Evolutionary conservation across 176 grass and related monocot genomes (phyloP).

Genomic region (Zizania latifolia): DNA sequence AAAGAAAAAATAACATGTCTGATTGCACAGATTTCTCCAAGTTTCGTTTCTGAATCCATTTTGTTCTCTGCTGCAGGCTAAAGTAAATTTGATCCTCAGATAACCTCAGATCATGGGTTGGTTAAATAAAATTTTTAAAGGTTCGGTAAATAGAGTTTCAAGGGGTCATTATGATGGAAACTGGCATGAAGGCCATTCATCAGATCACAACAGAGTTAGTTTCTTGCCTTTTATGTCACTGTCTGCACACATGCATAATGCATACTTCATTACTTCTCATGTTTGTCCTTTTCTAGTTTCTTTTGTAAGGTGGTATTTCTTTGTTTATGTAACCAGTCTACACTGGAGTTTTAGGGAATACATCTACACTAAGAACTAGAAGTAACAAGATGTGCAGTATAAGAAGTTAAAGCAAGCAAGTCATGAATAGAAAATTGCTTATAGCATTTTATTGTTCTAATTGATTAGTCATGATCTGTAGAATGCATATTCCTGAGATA

Average conservation of each 20-base stretch:
- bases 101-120: constrained; percentile 52
- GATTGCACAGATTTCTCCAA: background rate
- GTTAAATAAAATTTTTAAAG: constrained; percentile 75
- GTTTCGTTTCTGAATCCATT: constrained; percentile 1
- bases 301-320: background rate
- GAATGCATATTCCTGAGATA: background rate
- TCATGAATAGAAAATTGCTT: no score
- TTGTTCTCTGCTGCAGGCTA: background rate
- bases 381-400: background rate
- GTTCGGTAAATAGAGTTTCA: constrained; percentile 68
- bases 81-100: constrained; percentile 7
- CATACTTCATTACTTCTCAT: no score
- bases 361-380: no score
- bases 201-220: constrained; percentile 31
- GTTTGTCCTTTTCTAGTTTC: constrained; percentile 2
- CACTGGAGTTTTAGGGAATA: no score
- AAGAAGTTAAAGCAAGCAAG: background rate
- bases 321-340: background rate
- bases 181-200: constrained; percentile 37
- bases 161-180: constrained; percentile 63
- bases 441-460: background rate
- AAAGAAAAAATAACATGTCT: background rate
- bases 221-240: constrained; percentile 14
- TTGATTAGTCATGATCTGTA: constrained; percentile 13
- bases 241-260: background rate